These are phyloP conservation scores for Arthrobotrys pseudoclavata DNA, from an alignment of 2,329 filamentous ascomycete genomes.

Conservation along the genomic window DNA sequence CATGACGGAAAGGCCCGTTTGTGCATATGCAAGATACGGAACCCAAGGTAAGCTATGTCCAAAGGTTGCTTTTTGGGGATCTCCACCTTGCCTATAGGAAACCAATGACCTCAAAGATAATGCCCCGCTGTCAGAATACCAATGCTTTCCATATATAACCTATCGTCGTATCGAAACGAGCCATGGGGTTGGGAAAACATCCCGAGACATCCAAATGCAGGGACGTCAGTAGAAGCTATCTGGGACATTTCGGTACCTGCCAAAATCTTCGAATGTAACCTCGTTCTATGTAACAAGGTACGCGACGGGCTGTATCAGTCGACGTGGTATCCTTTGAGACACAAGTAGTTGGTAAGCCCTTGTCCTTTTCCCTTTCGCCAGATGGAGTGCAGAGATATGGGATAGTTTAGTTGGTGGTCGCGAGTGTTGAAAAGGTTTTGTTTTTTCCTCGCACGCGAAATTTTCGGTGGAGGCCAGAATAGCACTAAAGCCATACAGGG, in stretches of 20 bases:
- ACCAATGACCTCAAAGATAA: conserved; percentile 65
- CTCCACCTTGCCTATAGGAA: conserved; percentile 59
- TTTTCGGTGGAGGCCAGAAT: conserved; percentile 45
- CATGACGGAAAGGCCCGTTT: conserved; percentile 47
- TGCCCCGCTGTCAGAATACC: conserved; percentile 49
- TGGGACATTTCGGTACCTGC: conserved; percentile 77
- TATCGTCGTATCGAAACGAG: conserved; percentile 37
- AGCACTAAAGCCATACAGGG: conserved; percentile 3
- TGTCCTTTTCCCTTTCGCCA: conserved; percentile 39
- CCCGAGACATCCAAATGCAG: conserved; percentile 48
- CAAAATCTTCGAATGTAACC: conserved; percentile 97
- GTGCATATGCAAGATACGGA: conserved; percentile 40
- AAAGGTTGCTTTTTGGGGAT: conserved; percentile 44
- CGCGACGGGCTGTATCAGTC: conserved; percentile 73
- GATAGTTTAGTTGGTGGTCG: conserved; percentile 37
- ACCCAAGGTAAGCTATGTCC: conserved; percentile 59
- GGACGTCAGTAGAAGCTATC: conserved; percentile 48
- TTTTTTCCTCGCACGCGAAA: conserved; percentile 45
- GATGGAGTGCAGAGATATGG: conserved; percentile 10
- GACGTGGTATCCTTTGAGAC: conserved; percentile 80
- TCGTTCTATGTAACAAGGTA: conserved; percentile 60
- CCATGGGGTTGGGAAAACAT: conserved; percentile 53
- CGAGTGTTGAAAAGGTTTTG: conserved; percentile 41
- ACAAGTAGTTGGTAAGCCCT: conserved; percentile 50
- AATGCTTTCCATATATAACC: conserved; percentile 20